Evolutionary conservation across 1,284 basidiomycete genomes (phyloP), one percentile per base, ranked within the genome.

Genomic region (Inonotus hispidus): DNA sequence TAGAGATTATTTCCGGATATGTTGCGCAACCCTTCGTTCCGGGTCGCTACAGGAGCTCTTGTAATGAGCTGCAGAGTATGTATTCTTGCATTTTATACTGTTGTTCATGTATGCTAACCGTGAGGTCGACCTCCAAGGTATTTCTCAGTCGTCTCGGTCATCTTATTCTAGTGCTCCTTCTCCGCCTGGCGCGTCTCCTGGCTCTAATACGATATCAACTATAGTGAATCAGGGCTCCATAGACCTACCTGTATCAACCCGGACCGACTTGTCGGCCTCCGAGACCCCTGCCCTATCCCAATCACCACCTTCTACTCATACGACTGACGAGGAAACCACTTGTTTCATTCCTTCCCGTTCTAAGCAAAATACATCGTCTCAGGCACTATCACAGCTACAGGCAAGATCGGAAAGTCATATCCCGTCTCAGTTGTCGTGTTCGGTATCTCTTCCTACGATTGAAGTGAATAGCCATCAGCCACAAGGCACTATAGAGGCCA

Each of bases 1-100:
- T 63, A 29, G 62, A 63, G 41, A 63, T 63, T 39, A 63, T 63
- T 19, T 63, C 62, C 45, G 62, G 56, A 19, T 59, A 46, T 32
- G 49, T 55, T 27, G 54, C 54, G n/a, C 43, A 63, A 25, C 39
- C 62, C 8, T 63, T 63, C 38, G 58, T 56, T n/a, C 41, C 53
- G 10, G 58, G 56, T 35, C 49, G 56, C 25, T 58, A 50, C 43
- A 58, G 25, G 37, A 50, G 47, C 14, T 21, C 41, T 14, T 21
- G 35, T 6, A 46, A 39, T 32, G 13, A 14, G n/a, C 50, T 46
- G 29, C 47, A 35, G 52, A 46, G 55, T 52, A 11, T 8, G 60
- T 19, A n/a, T 50, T 23, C 29, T 14, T 3, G 19, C 25, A 19
- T 53, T 35, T 14, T 35, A 13, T 35, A 35, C 6, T 32, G 7